Evolutionary conservation across 208 protist genomes (phyloP).

Genomic region (Crithidia bombi): DNA sequence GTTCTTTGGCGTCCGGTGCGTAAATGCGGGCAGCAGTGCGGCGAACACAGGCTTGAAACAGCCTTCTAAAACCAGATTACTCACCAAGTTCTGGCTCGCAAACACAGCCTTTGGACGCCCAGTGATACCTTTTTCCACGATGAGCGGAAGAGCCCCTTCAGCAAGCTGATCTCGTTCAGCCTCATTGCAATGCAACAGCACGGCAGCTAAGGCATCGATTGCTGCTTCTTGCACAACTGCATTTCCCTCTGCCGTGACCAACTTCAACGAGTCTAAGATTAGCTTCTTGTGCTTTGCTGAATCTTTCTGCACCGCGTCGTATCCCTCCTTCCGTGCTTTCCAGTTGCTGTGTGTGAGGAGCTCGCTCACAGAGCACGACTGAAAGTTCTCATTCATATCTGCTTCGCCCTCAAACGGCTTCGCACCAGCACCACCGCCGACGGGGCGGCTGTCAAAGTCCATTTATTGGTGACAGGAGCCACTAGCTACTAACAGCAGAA

Average conservation of each 20-base stretch:
- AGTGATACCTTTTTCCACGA: constrained; percentile 83
- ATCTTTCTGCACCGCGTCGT: constrained; percentile 46
- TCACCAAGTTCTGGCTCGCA: constrained; percentile 51
- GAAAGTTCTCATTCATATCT: constrained; percentile 56
- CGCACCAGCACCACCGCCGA: constrained; percentile 34
- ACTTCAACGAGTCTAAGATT: constrained; percentile 50
- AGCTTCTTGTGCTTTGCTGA: constrained; percentile 34
- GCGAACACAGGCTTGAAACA: constrained; percentile 58
- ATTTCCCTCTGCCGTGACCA: constrained; percentile 53
- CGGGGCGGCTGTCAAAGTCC: constrained; percentile 49
- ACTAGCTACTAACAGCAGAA: constrained; percentile 4
- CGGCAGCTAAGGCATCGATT: constrained; percentile 52
- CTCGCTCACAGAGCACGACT: constrained; percentile 41
- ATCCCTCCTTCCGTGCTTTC: constrained; percentile 77
- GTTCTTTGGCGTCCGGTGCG: constrained; percentile 72
- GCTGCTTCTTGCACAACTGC: constrained; percentile 67
- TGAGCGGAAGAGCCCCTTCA: constrained; percentile 38
- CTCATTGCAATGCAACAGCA: constrained; percentile 48
- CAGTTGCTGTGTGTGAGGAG: constrained; percentile 72
- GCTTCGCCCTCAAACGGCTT: constrained; percentile 28
- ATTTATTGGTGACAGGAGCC: constrained; percentile 19
- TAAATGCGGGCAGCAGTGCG: constrained; percentile 47
- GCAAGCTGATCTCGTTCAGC: constrained; percentile 46
- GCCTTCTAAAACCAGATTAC: constrained; percentile 52
- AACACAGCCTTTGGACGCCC: constrained; percentile 69